A percentile compares a stretch with the other conserved stretches of the same genome.
Conservation (phyloP, 1,284 basidiomycete genomes). For the Ganoderma resinaceum region DNA sequence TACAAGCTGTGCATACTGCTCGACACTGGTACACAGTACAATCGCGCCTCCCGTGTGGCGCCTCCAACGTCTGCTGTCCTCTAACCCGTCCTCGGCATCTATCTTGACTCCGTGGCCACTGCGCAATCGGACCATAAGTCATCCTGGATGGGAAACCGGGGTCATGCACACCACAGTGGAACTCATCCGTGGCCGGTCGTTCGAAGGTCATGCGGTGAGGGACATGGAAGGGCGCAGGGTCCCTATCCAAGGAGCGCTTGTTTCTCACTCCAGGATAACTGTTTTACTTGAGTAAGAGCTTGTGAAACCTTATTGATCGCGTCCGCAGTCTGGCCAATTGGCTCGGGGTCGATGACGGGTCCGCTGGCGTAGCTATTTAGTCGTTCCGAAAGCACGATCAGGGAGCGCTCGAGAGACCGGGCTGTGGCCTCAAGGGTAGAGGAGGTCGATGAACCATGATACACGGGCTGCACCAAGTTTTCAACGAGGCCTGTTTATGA, state of each 20-base stretch:
- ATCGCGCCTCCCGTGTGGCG: constrained; percentile 18
- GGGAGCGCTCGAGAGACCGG: constrained; percentile 59
- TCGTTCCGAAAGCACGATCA: constrained; percentile 60
- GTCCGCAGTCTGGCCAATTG: constrained; percentile 70
- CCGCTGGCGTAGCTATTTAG: constrained; percentile 52
- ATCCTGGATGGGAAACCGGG: constrained; percentile 12
- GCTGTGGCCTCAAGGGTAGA: constrained; percentile 47
- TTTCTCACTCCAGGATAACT: constrained; percentile 51
- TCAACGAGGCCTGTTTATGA: constrained; percentile 10
- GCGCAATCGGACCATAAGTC: constrained; percentile 28
- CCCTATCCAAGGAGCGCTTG: constrained; percentile 28
- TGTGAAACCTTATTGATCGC: constrained; percentile 71
- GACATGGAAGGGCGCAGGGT: constrained; percentile 25
- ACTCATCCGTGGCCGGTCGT: constrained; percentile 18
- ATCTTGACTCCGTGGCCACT: constrained; percentile 18
- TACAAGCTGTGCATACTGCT: constrained; percentile 18
- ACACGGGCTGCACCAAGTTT: constrained; percentile 18
- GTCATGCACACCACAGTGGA: constrained; percentile 13
- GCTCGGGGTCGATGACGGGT: constrained; percentile 51
- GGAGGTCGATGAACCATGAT: constrained; percentile 31
- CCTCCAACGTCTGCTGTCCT: constrained; percentile 12
- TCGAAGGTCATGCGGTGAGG: constrained; percentile 22
- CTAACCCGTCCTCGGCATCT: constrained; percentile 20
- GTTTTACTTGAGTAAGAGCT: constrained; percentile 65
- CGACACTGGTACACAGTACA: constrained; percentile 18